Evolutionary conservation across 495 filamentous ascomycete genomes (phyloP).

Genomic region (Evansstolkia leycettana): DNA sequence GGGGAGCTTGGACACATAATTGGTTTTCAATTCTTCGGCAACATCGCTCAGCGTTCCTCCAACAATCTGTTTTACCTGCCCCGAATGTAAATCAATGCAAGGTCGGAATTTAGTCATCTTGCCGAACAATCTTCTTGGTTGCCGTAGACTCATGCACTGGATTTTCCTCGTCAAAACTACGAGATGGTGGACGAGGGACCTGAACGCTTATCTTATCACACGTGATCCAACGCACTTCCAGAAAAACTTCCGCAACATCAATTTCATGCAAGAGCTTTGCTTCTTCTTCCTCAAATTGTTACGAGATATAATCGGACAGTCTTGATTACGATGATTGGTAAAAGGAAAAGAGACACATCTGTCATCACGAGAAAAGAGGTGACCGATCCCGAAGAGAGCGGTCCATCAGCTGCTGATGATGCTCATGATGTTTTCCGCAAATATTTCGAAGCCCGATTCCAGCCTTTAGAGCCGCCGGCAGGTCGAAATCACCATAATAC

Average conservation of each 20-base stretch:
- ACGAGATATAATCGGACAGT: not conserved
- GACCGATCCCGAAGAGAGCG: constrained; percentile 4
- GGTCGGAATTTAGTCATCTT: constrained; percentile 90
- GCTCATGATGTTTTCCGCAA: constrained; percentile 52
- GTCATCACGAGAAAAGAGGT: constrained; percentile 18
- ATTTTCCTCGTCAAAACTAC: constrained; percentile 2
- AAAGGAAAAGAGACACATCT: constrained; percentile 27
- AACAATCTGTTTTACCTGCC: constrained; percentile 95
- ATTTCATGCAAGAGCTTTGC: not conserved
- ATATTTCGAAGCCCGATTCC: constrained; percentile 81
- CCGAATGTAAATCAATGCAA: constrained; percentile 93
- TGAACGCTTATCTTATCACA: constrained; percentile 27
- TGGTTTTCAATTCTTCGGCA: constrained; percentile 63
- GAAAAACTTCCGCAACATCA: not conserved
- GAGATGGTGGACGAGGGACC: constrained; percentile 16
- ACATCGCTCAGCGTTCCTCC: constrained; percentile 73
- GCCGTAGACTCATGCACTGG: constrained; percentile 1
- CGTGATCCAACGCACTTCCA: constrained; percentile 14
- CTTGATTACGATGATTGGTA: constrained; percentile 17
- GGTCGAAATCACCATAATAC: constrained; percentile 3
- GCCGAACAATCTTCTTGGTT: constrained; percentile 2
- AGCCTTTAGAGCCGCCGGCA: constrained; percentile 43
- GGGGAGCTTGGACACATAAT: constrained; percentile 75
- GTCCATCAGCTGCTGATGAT: constrained; percentile 11
- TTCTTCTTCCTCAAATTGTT: not conserved